A percentile compares a stretch with the other conserved stretches of the same genome.
phyloP scores from a whole-genome alignment of 1,284 basidiomycete species.

The Ganoderma sp. region DNA sequence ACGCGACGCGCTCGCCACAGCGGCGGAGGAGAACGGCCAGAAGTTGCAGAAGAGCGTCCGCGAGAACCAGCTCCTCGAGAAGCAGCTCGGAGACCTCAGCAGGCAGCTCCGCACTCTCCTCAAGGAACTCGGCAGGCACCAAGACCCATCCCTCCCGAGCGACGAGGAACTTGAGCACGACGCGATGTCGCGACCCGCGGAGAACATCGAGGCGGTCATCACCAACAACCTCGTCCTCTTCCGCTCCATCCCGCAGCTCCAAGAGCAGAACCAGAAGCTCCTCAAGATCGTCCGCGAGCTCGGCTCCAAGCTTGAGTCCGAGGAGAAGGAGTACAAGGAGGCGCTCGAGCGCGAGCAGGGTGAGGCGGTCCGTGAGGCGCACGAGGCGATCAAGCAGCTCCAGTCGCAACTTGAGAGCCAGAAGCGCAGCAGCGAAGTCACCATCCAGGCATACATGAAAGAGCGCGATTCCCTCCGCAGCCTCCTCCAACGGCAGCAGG shows the following conservation, averaged over 20 bases:
- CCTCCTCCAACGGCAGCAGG: slow-evolving; percentile 63
- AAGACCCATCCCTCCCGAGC: slow-evolving; percentile 81
- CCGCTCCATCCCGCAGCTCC: slow-evolving; percentile 79
- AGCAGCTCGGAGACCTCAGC: slow-evolving; percentile 85
- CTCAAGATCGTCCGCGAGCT: slow-evolving; percentile 85
- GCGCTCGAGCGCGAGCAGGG: slow-evolving; percentile 73
- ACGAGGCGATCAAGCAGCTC: slow-evolving; percentile 83
- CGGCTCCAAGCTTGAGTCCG: slow-evolving; percentile 77
- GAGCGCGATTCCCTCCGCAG: slow-evolving; percentile 88
- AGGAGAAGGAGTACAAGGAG: slow-evolving; percentile 73
- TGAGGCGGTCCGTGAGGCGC: slow-evolving; percentile 86
- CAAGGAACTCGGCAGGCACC: slow-evolving; percentile 79
- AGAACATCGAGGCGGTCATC: slow-evolving; percentile 80
- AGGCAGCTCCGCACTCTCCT: slow-evolving; percentile 84
- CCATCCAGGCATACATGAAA: slow-evolving; percentile 80
- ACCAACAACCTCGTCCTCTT: slow-evolving; percentile 91
- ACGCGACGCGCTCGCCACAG: slow-evolving; percentile 59
- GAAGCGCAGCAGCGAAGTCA: slow-evolving; percentile 69
- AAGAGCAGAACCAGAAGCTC: slow-evolving; percentile 90
- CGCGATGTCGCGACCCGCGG: slow-evolving; percentile 47
- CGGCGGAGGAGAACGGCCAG: slow-evolving; percentile 63
- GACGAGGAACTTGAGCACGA: slow-evolving; percentile 70
- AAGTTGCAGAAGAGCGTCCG: slow-evolving; percentile 64
- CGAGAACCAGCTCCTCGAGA: slow-evolving; percentile 77
- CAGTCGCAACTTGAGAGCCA: slow-evolving; percentile 76